phyloP scores from a whole-genome alignment of 495 filamentous ascomycete species.

The Aspergillus cavernicola region DNA sequence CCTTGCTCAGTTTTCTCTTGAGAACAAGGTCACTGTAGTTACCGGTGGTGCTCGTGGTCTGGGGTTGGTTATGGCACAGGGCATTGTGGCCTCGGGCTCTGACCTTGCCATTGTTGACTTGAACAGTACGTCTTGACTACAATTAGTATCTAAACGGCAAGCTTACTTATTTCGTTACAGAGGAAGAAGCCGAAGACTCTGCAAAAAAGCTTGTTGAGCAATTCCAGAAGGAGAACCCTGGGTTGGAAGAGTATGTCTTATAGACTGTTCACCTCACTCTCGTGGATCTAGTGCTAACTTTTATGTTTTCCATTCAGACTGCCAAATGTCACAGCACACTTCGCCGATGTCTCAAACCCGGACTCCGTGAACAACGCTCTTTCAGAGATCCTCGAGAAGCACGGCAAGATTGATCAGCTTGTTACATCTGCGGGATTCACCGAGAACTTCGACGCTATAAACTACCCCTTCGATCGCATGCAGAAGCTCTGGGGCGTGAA shows the following conservation, averaged over 20 bases:
- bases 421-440: slow-evolving; percentile 96
- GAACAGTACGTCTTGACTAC: slow-evolving; percentile 61
- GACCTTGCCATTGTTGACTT: slow-evolving; percentile 90
- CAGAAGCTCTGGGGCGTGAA: slow-evolving; percentile 93
- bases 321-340: slow-evolving; percentile 85
- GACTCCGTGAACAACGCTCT: slow-evolving; percentile 71
- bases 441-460: slow-evolving; percentile 88
- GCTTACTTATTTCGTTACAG: slow-evolving; percentile 37
- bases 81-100: slow-evolving; percentile 77
- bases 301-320: slow-evolving; percentile 37
- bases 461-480: slow-evolving; percentile 83
- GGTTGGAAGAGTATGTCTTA: slow-evolving; percentile 57
- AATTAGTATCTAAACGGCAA: background rate
- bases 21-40: slow-evolving; percentile 72
- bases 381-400: slow-evolving; percentile 62
- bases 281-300: background rate
- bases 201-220: slow-evolving; percentile 66
- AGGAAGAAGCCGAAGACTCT: slow-evolving; percentile 78
- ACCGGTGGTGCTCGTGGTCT: slow-evolving; percentile 85
- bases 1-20: slow-evolving; percentile 70
- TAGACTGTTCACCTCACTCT: slow-evolving; percentile 1
- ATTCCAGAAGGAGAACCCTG: slow-evolving; percentile 75
- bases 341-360: slow-evolving; percentile 76
- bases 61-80: slow-evolving; percentile 89
- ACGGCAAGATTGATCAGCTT: slow-evolving; percentile 82